These are phyloP conservation scores for Cenococcum geophilum DNA, from an alignment of 495 filamentous ascomycete species.

Conservation along the genomic window DNA sequence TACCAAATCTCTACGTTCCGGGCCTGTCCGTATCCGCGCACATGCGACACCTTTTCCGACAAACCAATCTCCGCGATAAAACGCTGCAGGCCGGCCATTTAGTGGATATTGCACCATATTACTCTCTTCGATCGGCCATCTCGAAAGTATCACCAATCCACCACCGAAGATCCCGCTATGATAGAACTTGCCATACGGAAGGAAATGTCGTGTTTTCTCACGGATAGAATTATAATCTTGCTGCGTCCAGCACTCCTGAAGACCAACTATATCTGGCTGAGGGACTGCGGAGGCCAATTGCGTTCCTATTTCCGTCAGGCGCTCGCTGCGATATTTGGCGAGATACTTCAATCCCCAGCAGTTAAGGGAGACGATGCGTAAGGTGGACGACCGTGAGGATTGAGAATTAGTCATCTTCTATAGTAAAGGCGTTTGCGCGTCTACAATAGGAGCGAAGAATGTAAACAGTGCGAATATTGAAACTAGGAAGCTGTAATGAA, in stretches of 20 bases:
- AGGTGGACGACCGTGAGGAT: constrained; percentile 12
- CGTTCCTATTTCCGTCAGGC: constrained; percentile 72
- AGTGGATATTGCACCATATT: constrained; percentile 81
- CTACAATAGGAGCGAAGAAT: too few species aligned
- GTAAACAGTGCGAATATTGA: too few species aligned
- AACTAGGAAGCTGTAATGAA: too few species aligned
- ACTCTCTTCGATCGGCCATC: constrained; percentile 94
- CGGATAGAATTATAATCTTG: constrained; percentile 83
- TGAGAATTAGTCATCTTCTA: background rate
- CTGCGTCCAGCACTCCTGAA: constrained; percentile 95
- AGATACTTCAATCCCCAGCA: constrained; percentile 95
- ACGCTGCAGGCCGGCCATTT: constrained; percentile 87
- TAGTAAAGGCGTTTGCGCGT: background rate
- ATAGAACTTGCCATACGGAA: constrained; percentile 97
- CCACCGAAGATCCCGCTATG: constrained; percentile 81
- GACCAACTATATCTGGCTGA: constrained; percentile 74
- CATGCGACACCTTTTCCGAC: constrained; percentile 93
- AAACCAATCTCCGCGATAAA: constrained; percentile 90
- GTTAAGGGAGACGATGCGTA: constrained; percentile 81
- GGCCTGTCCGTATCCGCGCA: constrained; percentile 70
- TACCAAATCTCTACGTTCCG: constrained; percentile 57
- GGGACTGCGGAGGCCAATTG: constrained; percentile 47
- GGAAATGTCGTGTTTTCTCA: constrained; percentile 60
- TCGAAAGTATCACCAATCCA: constrained; percentile 85
- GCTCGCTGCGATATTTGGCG: constrained; percentile 69